Evolutionary conservation across 2,329 filamentous ascomycete species (phyloP).

Genomic region (Aspergillus melleus): DNA sequence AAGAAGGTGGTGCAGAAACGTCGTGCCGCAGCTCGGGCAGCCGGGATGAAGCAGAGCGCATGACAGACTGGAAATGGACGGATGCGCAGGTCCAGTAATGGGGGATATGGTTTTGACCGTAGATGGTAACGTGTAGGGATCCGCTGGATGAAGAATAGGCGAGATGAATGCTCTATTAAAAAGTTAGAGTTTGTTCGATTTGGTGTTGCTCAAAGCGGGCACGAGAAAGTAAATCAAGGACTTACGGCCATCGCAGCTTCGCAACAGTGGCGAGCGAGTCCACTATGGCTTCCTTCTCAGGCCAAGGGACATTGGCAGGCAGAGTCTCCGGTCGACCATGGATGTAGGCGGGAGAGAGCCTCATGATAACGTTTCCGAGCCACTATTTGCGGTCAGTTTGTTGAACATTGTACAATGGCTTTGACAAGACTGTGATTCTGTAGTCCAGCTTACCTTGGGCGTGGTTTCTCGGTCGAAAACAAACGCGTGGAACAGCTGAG

Average conservation of each 20-base stretch:
- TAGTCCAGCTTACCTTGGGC: constrained; percentile 53
- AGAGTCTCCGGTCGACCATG: constrained; percentile 69
- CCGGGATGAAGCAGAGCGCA: constrained; percentile 87
- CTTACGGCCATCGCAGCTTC: constrained; percentile 77
- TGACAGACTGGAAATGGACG: constrained; percentile 78
- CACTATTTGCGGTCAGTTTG: constrained; percentile 35
- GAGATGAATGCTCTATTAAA: constrained; percentile 69
- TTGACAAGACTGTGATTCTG: constrained; percentile 20
- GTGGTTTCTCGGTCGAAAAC: constrained; percentile 76
- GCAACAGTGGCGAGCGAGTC: constrained; percentile 82
- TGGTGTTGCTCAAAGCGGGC: not conserved
- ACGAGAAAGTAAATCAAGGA: constrained; percentile 21
- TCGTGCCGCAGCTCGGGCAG: constrained; percentile 84
- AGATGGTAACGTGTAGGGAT: constrained; percentile 59
- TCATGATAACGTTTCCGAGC: constrained; percentile 66
- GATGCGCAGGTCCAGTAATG: constrained; percentile 81
- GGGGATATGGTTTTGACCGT: constrained; percentile 69
- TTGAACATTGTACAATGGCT: no score
- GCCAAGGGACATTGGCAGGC: constrained; percentile 70
- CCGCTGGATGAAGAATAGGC: constrained; percentile 79
- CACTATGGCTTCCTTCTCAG: constrained; percentile 70
- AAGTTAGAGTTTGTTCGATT: not conserved
- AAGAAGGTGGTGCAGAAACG: constrained; percentile 85
- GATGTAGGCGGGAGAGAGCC: constrained; percentile 76
- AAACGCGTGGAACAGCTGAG: constrained; percentile 73